Evolutionary conservation across 1,139 yeast genomes (phyloP).

Genomic region (Magnusiomyces ingens): DNA sequence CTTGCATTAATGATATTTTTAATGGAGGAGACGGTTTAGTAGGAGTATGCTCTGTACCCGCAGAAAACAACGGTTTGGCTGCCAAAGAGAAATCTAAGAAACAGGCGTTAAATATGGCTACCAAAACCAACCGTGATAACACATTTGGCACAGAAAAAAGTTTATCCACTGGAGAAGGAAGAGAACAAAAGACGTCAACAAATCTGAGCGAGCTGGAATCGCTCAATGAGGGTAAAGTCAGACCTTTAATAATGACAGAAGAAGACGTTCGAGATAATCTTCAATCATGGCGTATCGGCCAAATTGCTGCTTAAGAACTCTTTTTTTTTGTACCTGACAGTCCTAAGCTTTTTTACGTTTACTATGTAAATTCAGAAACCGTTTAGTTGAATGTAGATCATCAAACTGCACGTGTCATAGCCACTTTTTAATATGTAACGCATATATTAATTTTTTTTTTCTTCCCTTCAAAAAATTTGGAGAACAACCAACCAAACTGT

Average conservation of each 20-base stretch:
- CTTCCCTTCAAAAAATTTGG: no score
- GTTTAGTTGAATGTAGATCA: no score
- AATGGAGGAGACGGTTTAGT: slow-evolving; percentile 60
- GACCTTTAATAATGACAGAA: slow-evolving; percentile 9
- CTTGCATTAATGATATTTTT: slow-evolving; percentile 68
- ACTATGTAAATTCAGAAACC: no score
- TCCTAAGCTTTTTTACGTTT: no score
- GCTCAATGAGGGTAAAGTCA: slow-evolving; percentile 1
- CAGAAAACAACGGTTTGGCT: background rate
- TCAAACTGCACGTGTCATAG: no score
- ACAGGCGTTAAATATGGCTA: background rate
- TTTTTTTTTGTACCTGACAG: no score
- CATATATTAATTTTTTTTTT: no score
- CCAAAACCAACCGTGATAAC: background rate
- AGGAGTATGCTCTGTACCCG: no score
- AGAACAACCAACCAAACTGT: no score
- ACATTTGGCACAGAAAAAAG: background rate
- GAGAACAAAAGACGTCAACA: background rate
- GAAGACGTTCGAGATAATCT: slow-evolving; percentile 16
- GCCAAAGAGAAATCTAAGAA: background rate
- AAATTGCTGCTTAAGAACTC: background rate
- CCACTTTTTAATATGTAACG: no score
- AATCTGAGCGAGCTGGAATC: background rate
- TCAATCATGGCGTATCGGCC: slow-evolving; percentile 12
- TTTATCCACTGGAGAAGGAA: background rate